Conservation (phyloP, 2,329 filamentous ascomycete species). For the Cytospora chrysosperma region DNA sequence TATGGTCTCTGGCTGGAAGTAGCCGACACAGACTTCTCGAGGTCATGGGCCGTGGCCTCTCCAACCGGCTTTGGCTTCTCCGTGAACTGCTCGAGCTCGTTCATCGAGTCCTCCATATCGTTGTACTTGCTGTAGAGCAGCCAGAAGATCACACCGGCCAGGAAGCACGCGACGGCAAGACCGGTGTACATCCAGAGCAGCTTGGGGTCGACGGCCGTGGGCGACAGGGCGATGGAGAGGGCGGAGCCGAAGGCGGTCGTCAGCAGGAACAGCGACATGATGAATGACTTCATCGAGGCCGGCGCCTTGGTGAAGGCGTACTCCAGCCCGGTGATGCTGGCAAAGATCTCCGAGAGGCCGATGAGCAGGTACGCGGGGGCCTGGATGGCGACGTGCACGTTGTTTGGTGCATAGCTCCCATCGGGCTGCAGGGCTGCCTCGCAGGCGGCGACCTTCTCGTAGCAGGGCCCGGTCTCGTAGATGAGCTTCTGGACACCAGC, state of each 20-base stretch:
- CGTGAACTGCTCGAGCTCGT: slow-evolving; percentile 20
- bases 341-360: slow-evolving; percentile 24
- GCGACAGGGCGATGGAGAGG: slow-evolving; percentile 21
- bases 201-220: slow-evolving; percentile 21
- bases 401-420: slow-evolving; percentile 18
- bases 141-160: slow-evolving; percentile 19
- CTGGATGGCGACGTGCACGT: slow-evolving; percentile 24
- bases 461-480: slow-evolving; percentile 23
- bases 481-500: slow-evolving; percentile 24
- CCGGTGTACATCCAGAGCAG: slow-evolving; percentile 24
- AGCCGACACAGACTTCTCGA: slow-evolving; percentile 4
- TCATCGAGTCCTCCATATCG: slow-evolving; percentile 20
- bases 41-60: not conserved
- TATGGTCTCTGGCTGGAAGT: not conserved
- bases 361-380: slow-evolving; percentile 22
- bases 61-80: slow-evolving; percentile 17
- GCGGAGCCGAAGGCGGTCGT: slow-evolving; percentile 23
- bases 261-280: slow-evolving; percentile 25
- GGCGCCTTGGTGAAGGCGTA: slow-evolving; percentile 25
- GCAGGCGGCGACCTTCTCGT: slow-evolving; percentile 18
- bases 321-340: slow-evolving; percentile 21
- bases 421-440: slow-evolving; percentile 14
- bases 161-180: slow-evolving; percentile 16
- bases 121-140: slow-evolving; percentile 22
- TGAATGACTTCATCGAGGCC: slow-evolving; percentile 23